Evolutionary conservation across 2,329 filamentous ascomycete genomes (phyloP).

Genomic region (Cytospora chrysosperma): DNA sequence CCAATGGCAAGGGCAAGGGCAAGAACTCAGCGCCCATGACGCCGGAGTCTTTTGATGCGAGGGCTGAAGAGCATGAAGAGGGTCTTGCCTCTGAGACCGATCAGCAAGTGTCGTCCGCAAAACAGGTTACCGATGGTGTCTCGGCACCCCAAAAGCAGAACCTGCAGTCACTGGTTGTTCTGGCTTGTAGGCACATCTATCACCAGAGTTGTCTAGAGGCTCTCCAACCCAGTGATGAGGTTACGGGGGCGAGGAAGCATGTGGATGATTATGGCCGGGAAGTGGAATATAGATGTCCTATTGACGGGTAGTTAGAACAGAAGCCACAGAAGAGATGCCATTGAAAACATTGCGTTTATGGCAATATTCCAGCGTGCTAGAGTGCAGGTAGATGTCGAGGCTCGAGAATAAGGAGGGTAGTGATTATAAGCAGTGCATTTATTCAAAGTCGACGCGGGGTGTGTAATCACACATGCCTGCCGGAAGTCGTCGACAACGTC

Average conservation of each 20-base stretch:
- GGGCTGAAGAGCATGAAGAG: conserved; percentile 12
- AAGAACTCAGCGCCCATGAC: conserved; percentile 23
- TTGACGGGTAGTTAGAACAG: conserved; percentile 46
- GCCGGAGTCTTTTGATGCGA: conserved; percentile 22
- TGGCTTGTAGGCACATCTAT: conserved; percentile 71
- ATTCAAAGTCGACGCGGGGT: not conserved
- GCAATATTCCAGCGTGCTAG: not conserved
- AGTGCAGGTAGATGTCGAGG: not conserved
- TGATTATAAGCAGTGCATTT: not conserved
- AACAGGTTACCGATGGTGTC: conserved; percentile 37
- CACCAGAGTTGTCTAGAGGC: conserved; percentile 69
- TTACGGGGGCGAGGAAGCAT: conserved; percentile 43
- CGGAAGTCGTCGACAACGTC: not conserved
- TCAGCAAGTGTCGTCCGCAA: conserved; percentile 22
- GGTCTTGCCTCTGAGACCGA: conserved; percentile 38
- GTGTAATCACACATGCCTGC: not conserved
- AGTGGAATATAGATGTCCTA: conserved; percentile 54
- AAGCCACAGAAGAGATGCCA: not conserved
- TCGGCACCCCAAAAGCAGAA: conserved; percentile 45
- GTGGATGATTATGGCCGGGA: conserved; percentile 43
- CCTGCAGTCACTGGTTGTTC: conserved; percentile 64
- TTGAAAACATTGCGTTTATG: not conserved
- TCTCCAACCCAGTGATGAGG: conserved; percentile 50
- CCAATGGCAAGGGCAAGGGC: conserved; percentile 38
- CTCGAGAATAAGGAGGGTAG: not conserved